These are phyloP conservation scores for Fusarium circinatum DNA, from an alignment of 2,329 filamentous ascomycete genomes.

Conservation along the genomic window DNA sequence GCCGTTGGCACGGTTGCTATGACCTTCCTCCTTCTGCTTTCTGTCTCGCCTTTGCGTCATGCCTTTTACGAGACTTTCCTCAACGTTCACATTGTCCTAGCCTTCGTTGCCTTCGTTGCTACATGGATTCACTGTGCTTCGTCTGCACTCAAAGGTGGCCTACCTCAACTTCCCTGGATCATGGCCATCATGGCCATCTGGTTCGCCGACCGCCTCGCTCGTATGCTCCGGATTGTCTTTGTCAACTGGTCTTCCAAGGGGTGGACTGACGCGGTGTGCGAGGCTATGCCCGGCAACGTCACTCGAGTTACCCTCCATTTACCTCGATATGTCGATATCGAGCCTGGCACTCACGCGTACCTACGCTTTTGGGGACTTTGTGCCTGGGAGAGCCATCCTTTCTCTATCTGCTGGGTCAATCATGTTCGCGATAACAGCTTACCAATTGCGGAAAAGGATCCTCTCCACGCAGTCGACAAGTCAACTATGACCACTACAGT, in stretches of 20 bases:
- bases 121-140: conserved; percentile 83
- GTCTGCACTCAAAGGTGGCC: conserved; percentile 70
- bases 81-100: conserved; percentile 83
- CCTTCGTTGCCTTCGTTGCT: conserved; percentile 72
- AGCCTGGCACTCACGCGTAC: conserved; percentile 79
- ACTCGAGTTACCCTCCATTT: conserved; percentile 76
- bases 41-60: conserved; percentile 84
- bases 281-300: conserved; percentile 75
- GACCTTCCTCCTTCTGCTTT: conserved; percentile 72
- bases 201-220: conserved; percentile 74
- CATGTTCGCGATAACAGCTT: conserved; percentile 57
- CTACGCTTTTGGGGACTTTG: conserved; percentile 74
- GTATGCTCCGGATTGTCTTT: conserved; percentile 71
- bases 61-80: conserved; percentile 98
- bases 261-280: conserved; percentile 72
- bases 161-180: conserved; percentile 80
- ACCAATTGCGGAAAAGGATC: conserved; percentile 55
- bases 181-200: conserved; percentile 80
- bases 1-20: conserved; percentile 71
- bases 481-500: conserved; percentile 65
- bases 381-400: conserved; percentile 79
- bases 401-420: conserved; percentile 80
- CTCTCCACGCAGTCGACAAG: conserved; percentile 52
- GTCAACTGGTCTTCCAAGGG: conserved; percentile 70
- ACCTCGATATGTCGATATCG: conserved; percentile 72